Evolutionary conservation across 1,139 yeast species (phyloP).

Genomic region (Diutina sp.): DNA sequence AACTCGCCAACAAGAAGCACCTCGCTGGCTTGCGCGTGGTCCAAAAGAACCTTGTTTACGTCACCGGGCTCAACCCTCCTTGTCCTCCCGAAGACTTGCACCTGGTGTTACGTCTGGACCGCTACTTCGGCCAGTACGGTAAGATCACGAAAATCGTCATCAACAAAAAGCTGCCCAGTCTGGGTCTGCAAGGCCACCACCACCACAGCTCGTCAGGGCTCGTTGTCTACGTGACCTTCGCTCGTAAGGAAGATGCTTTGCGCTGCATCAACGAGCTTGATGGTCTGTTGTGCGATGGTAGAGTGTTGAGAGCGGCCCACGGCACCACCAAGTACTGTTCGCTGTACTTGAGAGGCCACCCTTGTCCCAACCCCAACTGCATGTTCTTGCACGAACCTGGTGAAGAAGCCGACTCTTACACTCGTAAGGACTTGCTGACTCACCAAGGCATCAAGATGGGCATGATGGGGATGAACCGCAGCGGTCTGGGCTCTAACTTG

Average conservation of each 20-base stretch:
- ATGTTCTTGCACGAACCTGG: slow-evolving; percentile 99
- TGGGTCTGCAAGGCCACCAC: slow-evolving; percentile 27
- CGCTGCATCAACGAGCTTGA: slow-evolving; percentile 88
- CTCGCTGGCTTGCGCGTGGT: slow-evolving; percentile 95
- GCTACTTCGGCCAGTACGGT: slow-evolving; percentile 96
- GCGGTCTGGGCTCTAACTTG: slow-evolving; percentile 8
- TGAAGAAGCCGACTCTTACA: slow-evolving; percentile 95
- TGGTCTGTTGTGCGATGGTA: slow-evolving; percentile 88
- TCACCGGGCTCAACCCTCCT: slow-evolving; percentile 89
- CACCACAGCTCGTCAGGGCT: slow-evolving; percentile 36
- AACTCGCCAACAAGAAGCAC: slow-evolving; percentile 80
- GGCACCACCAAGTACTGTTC: slow-evolving; percentile 98
- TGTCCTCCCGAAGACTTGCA: slow-evolving; percentile 85
- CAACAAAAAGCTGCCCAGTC: slow-evolving; percentile 49
- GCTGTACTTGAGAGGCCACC: slow-evolving; percentile 84
- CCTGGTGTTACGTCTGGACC: slow-evolving; percentile 72
- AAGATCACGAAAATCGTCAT: slow-evolving; percentile 89
- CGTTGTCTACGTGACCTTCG: slow-evolving; percentile 92
- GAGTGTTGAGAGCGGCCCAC: slow-evolving; percentile 81
- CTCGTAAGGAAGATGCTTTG: slow-evolving; percentile 88
- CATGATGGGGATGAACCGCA: slow-evolving; percentile 20
- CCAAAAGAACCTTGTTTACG: slow-evolving; percentile 93
- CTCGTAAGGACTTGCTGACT: slow-evolving; percentile 83
- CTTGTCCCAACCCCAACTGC: slow-evolving; percentile 97
- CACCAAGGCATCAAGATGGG: slow-evolving; percentile 61